Base-by-base conservation (phyloP, 139 green algal species). In the Chlamydomonas incerta region DNA sequence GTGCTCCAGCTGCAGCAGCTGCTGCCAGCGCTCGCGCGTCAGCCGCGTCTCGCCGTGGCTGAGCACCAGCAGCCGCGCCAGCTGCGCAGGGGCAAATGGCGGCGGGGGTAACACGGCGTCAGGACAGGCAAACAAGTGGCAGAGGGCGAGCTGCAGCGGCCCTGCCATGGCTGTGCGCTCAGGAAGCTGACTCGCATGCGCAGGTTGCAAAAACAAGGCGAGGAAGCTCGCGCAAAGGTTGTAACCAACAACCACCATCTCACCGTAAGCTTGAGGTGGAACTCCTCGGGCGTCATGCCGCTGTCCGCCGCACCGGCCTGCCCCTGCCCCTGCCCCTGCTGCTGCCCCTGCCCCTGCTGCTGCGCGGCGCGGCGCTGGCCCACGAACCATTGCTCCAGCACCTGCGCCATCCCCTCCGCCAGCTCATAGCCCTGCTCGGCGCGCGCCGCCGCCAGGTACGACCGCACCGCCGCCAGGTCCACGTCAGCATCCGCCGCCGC, bases 11-110 rank as follows among this genome's bases (percentile, higher is more conserved):
- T 62, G 65, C 80, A 86, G 80, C 67, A 86, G 52, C 80, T 86
- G 68, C 55, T 79, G 52, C 80, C 80, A 86, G 17, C 80, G 35
- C 13, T 71, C 34, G 0, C 11, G 50, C 26, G 55, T 86, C 18
- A 86, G 67, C 52, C 55, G 2, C 18, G 2, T 26, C 80, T 86
- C 80, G 2, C 80, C 80, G 69, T 86, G 35, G 74, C 83, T 89
- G 18, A 72, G 65, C 2, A 73, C 75, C 88, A 91, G 83, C 83
- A 91, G 88, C 34, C 87, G 85, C 33, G 88, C 86, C 41, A 91
- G 35, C 88, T 91, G 87, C 50, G 8, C 31, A 50, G 5, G 5
- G 41, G 6, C 6, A 50, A 50, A 8, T 13, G 41, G 8, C 11
- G 57, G 29, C 20, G 35, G 2, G 29, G 5, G 37, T 4, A n/a